Base-by-base conservation (phyloP, 148 eudicot species). In the Drosera capensis region DNA sequence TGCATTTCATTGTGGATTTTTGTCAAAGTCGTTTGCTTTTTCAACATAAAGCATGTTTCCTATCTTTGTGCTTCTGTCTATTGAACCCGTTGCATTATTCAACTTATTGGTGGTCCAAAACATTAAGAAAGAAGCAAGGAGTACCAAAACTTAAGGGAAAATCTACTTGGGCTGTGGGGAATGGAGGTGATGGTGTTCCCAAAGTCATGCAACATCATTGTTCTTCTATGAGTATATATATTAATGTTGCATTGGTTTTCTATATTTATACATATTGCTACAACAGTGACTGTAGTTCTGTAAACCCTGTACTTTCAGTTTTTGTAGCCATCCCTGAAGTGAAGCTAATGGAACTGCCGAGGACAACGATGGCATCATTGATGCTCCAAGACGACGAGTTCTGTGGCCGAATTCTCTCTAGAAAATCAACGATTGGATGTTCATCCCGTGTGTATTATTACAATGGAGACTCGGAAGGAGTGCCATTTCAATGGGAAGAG, bases 401-500 rank as follows among this genome's bases (percentile, higher is more conserved):
- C 43, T 55, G 49, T 14, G 61, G 47, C 37, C 51, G 45, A 49
- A 45, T 60, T n/a, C 29, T 71, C 36, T 51, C 52, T 43, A 53
- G 75, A 39, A 68, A 71, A 58, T 54, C 68, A 4, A 66, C 75
- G 0, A 25, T 55, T 0, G 75, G 60, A 37, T 44, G 57, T 14
- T 65, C 70, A 1, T 71, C 75, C 7, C 49, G 71, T 13, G 31
- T 44, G 13, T n/a, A n/a, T n/a, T n/a, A n/a, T n/a, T 82, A 67
- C 52, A 70, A 72, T 19, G 60, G 65, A 12, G 53, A 30, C 13
- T 14, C 66, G 0, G 83, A 71, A 42, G 83, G 86, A 4, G 73
- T 79, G 15, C 87, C 94, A 0, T 83, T 83, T 44, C 42, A 56
- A 13, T 83, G 94, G 94, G 94, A 83, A 43, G 57, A 57, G 54